Evolutionary conservation across 2,329 filamentous ascomycete genomes (phyloP).

Genomic region (Paraphaeosphaeria minitans): DNA sequence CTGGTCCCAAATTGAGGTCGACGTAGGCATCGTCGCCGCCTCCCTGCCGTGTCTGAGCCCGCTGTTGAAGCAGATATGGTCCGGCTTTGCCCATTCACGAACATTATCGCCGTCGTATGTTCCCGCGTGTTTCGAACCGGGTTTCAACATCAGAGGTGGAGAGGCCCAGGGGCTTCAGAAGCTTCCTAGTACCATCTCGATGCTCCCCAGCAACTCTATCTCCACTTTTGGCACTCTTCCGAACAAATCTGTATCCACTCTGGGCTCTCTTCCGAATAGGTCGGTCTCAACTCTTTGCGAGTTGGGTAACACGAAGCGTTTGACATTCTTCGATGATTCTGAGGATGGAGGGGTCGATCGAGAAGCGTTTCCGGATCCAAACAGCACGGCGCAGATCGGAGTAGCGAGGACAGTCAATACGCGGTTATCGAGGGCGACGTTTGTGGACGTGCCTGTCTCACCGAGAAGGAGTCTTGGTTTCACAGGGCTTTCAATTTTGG

Average conservation of each 20-base stretch:
- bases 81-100: slow-evolving; percentile 12
- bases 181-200: slow-evolving; percentile 6
- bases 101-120: slow-evolving; percentile 20
- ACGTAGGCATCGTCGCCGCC: slow-evolving; percentile 34
- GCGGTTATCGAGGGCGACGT: slow-evolving; percentile 1
- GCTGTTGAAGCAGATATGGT: slow-evolving; percentile 29
- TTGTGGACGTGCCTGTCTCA: slow-evolving; percentile 7
- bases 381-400: not conserved
- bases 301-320: not conserved
- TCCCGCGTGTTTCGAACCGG: slow-evolving; percentile 18
- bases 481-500: not conserved
- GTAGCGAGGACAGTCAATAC: slow-evolving; percentile 8
- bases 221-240: not conserved
- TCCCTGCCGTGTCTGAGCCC: slow-evolving; percentile 35
- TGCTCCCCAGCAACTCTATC: slow-evolving; percentile 1
- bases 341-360: slow-evolving; percentile 6
- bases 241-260: not conserved
- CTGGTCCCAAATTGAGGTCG: slow-evolving; percentile 41
- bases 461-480: not conserved
- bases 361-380: not conserved
- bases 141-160: not conserved
- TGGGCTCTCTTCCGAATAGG: not conserved
- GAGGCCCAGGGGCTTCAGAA: not conserved
- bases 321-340: slow-evolving; percentile 9
- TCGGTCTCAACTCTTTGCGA: not conserved